Evolutionary conservation across 305 asterid species (phyloP).

Genomic region (Coffea humblotiana): DNA sequence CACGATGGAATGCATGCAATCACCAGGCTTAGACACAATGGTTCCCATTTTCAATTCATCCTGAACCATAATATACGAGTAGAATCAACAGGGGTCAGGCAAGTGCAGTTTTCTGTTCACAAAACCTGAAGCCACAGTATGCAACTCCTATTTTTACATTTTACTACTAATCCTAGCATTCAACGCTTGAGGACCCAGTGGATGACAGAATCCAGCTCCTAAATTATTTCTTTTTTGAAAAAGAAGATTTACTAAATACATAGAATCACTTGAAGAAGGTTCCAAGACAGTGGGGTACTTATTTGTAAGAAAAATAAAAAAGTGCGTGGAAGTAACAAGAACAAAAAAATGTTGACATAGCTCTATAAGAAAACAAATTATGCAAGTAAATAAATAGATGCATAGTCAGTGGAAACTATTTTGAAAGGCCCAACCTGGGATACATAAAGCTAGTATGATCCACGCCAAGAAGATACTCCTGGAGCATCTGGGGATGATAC

Average conservation of each 20-base stretch:
- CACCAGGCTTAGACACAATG: neutral
- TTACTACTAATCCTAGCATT: neutral
- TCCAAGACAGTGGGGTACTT: neutral
- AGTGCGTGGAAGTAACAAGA: neutral
- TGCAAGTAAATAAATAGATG: constrained; percentile 6
- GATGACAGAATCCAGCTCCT: neutral
- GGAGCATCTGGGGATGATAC: constrained; percentile 99
- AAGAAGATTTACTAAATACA: too few relatives aligned
- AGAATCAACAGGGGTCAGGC: neutral
- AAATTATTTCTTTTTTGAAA: too few relatives aligned
- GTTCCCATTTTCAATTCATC: neutral
- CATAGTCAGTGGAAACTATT: constrained; percentile 1
- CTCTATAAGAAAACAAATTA: neutral
- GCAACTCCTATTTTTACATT: neutral
- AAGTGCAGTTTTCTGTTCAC: neutral
- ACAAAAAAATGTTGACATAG: neutral
- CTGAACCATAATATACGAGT: neutral
- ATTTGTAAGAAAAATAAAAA: neutral
- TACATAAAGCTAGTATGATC: constrained; percentile 92
- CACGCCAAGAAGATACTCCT: constrained; percentile 83
- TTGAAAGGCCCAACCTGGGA: constrained; percentile 73
- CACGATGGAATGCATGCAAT: neutral
- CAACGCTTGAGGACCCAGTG: neutral
- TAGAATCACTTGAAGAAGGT: neutral
- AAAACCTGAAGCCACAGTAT: neutral